Conservation (phyloP, 2,329 filamentous ascomycete genomes). For the Microcyclospora pomicola region DNA sequence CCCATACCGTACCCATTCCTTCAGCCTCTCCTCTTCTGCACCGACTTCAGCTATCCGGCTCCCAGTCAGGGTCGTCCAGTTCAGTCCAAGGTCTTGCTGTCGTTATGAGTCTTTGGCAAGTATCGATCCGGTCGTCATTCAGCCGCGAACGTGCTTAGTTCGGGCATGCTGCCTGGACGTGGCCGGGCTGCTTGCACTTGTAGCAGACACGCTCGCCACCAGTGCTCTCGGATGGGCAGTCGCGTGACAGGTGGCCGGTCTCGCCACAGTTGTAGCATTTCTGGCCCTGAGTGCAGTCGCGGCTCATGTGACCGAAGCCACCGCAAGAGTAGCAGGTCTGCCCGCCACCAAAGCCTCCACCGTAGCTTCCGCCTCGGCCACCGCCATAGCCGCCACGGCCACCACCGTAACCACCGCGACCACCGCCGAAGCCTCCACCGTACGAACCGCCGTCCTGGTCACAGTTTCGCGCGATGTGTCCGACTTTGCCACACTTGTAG, state of each 20-base stretch:
- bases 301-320: constrained; percentile 74
- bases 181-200: constrained; percentile 72
- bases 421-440: constrained; percentile 34
- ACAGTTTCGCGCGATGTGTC: constrained; percentile 92
- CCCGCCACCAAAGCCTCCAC: constrained; percentile 32
- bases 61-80: constrained; percentile 17
- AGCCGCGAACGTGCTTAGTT: constrained; percentile 40
- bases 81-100: constrained; percentile 16
- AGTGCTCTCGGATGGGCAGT: constrained; percentile 85
- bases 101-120: constrained; percentile 11
- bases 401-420: constrained; percentile 31
- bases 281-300: constrained; percentile 96
- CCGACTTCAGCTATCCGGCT: constrained; percentile 14
- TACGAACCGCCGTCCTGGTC: constrained; percentile 44
- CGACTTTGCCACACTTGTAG: constrained; percentile 96
- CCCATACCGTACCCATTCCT: not conserved
- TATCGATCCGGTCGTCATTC: constrained; percentile 11
- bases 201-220: constrained; percentile 88
- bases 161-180: constrained; percentile 89
- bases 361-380: constrained; percentile 35
- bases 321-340: constrained; percentile 98
- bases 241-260: constrained; percentile 85
- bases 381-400: constrained; percentile 34
- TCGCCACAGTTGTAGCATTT: constrained; percentile 99
- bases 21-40: constrained; percentile 4